Evolutionary conservation across 2,329 filamentous ascomycete species (phyloP).

Genomic region (Aureobasidium sp.): DNA sequence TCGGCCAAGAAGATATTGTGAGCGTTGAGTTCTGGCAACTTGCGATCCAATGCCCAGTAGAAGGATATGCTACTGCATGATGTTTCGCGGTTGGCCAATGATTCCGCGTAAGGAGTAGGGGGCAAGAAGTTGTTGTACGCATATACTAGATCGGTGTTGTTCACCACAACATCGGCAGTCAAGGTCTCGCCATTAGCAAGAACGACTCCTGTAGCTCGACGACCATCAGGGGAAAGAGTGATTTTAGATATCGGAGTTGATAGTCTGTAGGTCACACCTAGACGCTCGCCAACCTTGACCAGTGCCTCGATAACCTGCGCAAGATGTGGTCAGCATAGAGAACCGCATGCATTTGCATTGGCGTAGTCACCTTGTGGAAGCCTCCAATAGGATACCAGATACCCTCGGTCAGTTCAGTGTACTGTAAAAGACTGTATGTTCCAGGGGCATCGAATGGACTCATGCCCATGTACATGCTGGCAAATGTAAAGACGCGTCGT

Average conservation of each 20-base stretch:
- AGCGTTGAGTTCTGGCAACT: constrained; percentile 53
- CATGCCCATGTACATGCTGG: constrained; percentile 80
- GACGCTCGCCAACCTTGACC: constrained; percentile 51
- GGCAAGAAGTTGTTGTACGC: constrained; percentile 64
- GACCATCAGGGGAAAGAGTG: constrained; percentile 43
- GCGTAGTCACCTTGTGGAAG: constrained; percentile 49
- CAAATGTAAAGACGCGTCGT: constrained; percentile 65
- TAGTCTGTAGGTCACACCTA: constrained; percentile 56
- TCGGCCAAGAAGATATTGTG: constrained; percentile 75
- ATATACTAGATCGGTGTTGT: constrained; percentile 68
- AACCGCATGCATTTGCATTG: neutral
- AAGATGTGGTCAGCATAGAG: neutral
- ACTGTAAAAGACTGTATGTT: constrained; percentile 65
- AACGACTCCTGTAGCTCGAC: constrained; percentile 49
- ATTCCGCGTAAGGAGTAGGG: constrained; percentile 31
- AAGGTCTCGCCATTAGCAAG: constrained; percentile 51
- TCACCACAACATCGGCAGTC: constrained; percentile 55
- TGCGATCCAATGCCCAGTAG: constrained; percentile 59
- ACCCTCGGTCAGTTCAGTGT: constrained; percentile 66
- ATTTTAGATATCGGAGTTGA: constrained; percentile 50
- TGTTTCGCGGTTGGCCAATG: constrained; percentile 42
- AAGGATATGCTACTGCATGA: constrained; percentile 69
- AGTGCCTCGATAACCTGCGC: constrained; percentile 47
- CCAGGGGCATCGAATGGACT: constrained; percentile 66
- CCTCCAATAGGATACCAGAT: constrained; percentile 68